phyloP scores from a whole-genome alignment of 106 monocot genomes.

The Narthecium ossifragum region DNA sequence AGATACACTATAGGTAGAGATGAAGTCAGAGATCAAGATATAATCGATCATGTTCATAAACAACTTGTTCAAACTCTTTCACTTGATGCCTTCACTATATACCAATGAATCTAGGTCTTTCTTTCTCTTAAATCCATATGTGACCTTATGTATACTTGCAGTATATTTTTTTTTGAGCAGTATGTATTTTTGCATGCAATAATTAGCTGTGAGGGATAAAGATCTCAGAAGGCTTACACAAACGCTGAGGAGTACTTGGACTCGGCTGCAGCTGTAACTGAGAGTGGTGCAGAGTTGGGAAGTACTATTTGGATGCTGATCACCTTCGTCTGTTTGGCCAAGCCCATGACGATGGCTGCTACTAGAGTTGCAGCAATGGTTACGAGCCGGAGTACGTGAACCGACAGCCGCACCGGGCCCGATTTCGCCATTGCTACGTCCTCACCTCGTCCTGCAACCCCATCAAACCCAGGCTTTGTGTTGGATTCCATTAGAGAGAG shows the following conservation, averaged over 20 bases:
- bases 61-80: no score
- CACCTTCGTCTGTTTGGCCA: slow-evolving; percentile 8
- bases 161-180: background rate
- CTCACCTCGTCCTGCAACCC: no score
- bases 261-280: slow-evolving; percentile 22
- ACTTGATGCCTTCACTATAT: background rate
- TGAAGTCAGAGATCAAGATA: no score
- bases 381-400: slow-evolving; percentile 7
- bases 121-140: background rate
- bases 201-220: background rate
- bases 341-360: slow-evolving; percentile 21
- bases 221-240: slow-evolving; percentile 11
- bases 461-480: no score
- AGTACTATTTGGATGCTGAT: slow-evolving; percentile 7
- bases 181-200: background rate
- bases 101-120: background rate
- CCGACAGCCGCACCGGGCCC: background rate
- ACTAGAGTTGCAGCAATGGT: slow-evolving; percentile 13
- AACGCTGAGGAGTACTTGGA: slow-evolving; percentile 19
- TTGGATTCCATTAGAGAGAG: background rate
- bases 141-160: background rate
- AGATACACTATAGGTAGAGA: no score
- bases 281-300: slow-evolving; percentile 13
- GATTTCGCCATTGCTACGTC: no score
- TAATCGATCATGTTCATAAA: no score